Conservation (phyloP, 495 filamentous ascomycete species). For the Tricharina praecox region DNA sequence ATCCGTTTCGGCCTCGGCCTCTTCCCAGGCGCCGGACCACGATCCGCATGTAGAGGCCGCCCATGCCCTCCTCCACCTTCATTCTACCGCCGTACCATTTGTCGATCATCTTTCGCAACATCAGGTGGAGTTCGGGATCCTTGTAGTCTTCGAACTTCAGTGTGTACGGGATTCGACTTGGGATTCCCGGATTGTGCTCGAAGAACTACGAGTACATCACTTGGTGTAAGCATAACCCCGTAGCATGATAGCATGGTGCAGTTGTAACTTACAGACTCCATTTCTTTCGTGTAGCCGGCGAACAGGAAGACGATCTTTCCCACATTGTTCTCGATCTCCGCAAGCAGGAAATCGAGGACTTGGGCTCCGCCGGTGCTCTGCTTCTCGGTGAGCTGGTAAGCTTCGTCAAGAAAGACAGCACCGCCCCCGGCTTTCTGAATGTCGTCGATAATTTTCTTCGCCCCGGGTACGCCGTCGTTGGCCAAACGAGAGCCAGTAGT, state of each 20-base stretch:
- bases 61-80: constrained; percentile 37
- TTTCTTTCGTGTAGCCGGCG: constrained; percentile 58
- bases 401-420: constrained; percentile 57
- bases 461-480: constrained; percentile 41
- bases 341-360: constrained; percentile 58
- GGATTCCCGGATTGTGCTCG: constrained; percentile 56
- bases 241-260: too few relatives aligned
- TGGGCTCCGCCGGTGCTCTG: constrained; percentile 32
- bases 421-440: constrained; percentile 47
- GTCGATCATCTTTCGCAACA: constrained; percentile 34
- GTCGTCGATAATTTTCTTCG: constrained; percentile 41
- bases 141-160: constrained; percentile 55
- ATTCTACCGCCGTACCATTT: constrained; percentile 34
- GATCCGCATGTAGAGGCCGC: constrained; percentile 43
- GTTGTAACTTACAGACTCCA: too few relatives aligned
- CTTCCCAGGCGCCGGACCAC: constrained; percentile 38
- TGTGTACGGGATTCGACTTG: constrained; percentile 49
- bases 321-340: constrained; percentile 57
- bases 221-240: too few relatives aligned
- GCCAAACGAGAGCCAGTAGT: constrained; percentile 52
- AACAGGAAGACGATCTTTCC: constrained; percentile 64
- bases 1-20: constrained; percentile 30
- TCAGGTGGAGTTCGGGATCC: constrained; percentile 44
- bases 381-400: constrained; percentile 44
- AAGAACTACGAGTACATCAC: constrained; percentile 41